Base-by-base conservation (phyloP, 108 stramenopile species). In the Epithemia pelagica region DNA sequence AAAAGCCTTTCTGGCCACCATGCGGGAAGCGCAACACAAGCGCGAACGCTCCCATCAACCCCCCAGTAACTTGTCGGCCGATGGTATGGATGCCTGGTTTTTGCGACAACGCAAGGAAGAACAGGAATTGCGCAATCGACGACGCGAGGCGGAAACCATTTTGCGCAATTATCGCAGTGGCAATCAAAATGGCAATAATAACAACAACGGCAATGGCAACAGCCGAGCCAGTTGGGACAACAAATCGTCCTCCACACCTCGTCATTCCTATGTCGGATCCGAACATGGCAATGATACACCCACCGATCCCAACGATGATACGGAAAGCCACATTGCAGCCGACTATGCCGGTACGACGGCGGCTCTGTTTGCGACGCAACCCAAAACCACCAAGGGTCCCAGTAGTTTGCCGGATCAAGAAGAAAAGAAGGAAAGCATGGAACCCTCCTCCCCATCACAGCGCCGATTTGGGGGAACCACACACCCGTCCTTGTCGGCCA, bases 11-110 rank as follows among this genome's bases (percentile, higher is more conserved):
- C 51, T 85, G 25, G 64, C 71, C 26, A 63, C 69, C 67, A 74
- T 77, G 76, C 64, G 68, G 33, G 69, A 76, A 52, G 74, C 61
- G 51, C 55, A 32, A 59, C 58, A 74, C 52, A 52, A 64, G 27
- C 33, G 61, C n/a, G 63, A 67, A 32, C 23, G 32, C 28, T 24
- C 23, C 19, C 56, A 65, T 25, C 68, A 59, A 24, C 82, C 76
- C 10, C 76, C 76, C 0, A 24, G 78, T 0, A 0, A 72, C 59
- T 52, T 82, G 1, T 54, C 54, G 0, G 60, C 74, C 31, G 75
- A 74, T 30, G 84, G 77, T 46, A 57, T 79, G 21, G 73, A 77
- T 64, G 71, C 78, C 10, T 85, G 80, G 78, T 77, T 76, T 0
- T 67, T 75, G 62, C 64, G 67, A 61, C 84, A 85, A 70, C 62